phyloP scores from a whole-genome alignment of 1,139 yeast species.

The Geotrichum klebahnii region DNA sequence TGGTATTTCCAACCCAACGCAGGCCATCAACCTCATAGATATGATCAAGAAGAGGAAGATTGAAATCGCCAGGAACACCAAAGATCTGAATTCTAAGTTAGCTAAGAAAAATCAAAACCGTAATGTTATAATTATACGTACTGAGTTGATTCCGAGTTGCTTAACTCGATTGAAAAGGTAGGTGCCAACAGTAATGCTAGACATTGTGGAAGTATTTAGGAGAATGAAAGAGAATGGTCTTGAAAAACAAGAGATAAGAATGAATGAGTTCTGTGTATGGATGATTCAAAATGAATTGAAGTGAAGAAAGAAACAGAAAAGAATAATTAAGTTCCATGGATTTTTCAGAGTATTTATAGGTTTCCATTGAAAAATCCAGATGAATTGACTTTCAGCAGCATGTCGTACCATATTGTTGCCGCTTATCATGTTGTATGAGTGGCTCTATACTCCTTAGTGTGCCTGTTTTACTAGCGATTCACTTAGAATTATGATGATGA shows the following conservation, averaged over 20 bases:
- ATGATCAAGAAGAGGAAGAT: constrained; percentile 53
- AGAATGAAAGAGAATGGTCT: background rate
- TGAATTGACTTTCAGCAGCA: no score
- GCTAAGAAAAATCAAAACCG: background rate
- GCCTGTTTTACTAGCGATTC: no score
- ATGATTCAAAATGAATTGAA: background rate
- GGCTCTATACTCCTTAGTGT: no score
- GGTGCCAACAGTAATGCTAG: constrained; percentile 45
- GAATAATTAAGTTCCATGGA: no score
- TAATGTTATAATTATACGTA: constrained; percentile 21
- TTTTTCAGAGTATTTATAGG: no score
- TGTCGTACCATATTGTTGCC: no score
- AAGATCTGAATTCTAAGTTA: constrained; percentile 37
- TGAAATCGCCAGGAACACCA: constrained; percentile 62
- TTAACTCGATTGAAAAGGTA: constrained; percentile 49
- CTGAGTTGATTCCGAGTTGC: constrained; percentile 46
- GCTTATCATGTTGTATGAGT: no score
- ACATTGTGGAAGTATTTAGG: constrained; percentile 7
- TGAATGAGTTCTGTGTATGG: background rate
- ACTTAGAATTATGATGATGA: no score
- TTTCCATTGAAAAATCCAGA: no score
- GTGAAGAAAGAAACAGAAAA: constrained; percentile 1
- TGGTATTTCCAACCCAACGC: constrained; percentile 47
- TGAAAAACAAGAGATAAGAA: background rate
- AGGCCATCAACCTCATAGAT: constrained; percentile 45